Base-by-base conservation (phyloP, 305 asterid genomes). In the Solanum chacoense region DNA sequence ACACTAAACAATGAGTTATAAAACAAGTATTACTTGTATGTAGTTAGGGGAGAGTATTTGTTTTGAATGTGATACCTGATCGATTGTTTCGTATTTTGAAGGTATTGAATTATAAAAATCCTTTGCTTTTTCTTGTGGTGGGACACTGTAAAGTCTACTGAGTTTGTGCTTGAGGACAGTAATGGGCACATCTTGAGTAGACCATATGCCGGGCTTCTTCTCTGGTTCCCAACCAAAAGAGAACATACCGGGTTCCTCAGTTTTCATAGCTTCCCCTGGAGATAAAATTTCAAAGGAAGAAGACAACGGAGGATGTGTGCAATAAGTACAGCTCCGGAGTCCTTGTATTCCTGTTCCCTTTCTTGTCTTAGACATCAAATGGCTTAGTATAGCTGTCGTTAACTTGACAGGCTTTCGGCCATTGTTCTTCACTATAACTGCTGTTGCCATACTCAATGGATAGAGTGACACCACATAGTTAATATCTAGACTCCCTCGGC, bases 211-310 rank as follows among this genome's bases (percentile, higher is more conserved):
- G 1, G 91, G 90, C 91, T 93, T 93, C 37, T 88, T 93, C 85
- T 96, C 98, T 0, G 96, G 96, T 91, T 95, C 94, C 94, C 94
- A 95, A 0, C 95, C 98, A 11, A 95, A 94, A n/a, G 96, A 91
- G 92, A 94, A 94, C 81, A 92, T 89, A 35, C 94, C 94, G 1
- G 97, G 96, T 24, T 94, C 97, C 91, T 95, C 97, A 11, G 93
- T 8, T 91, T 91, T 93, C 90, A 91, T 36, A 26, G 98, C 95
- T 88, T 95, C 97, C 5, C 92, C 88, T 4, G 96, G 98, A 89
- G 98, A 90, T 38, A 95, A 28, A 63, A 96, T 92, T 86, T 95
- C 94, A 26, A 90, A 96, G 35, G 95, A 95, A 18, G 96, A 96
- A 34, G 97, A 88, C 37, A 89, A 87, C 71, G 98, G 97, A 45